Evolutionary conservation across 371 early-diverging fungal genomes (phyloP).

Genomic region (Mucor saturninus): DNA sequence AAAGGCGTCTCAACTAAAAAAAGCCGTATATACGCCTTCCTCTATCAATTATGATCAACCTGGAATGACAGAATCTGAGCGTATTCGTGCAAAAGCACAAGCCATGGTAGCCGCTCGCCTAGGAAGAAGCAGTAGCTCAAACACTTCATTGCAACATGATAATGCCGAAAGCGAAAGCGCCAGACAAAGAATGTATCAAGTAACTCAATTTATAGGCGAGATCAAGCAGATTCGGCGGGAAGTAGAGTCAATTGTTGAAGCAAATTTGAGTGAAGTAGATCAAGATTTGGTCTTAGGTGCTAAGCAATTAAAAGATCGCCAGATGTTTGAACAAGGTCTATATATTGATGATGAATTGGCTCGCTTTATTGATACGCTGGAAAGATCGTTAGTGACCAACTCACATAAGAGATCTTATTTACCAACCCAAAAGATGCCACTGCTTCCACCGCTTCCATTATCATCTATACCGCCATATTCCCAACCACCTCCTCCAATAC

Average conservation of each 20-base stretch:
- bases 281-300: slow-evolving; percentile 17
- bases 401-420: background rate
- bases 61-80: slow-evolving; percentile 37
- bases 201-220: slow-evolving; percentile 3
- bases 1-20: slow-evolving; percentile 20
- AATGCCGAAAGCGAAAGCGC: background rate
- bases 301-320: slow-evolving; percentile 29
- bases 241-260: slow-evolving; percentile 16
- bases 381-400: slow-evolving; percentile 1
- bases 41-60: background rate
- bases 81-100: slow-evolving; percentile 43
- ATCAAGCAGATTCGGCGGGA: slow-evolving; percentile 1
- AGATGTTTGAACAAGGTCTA: slow-evolving; percentile 55
- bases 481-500: slow-evolving; percentile 36
- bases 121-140: slow-evolving; percentile 15
- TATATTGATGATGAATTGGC: slow-evolving; percentile 43
- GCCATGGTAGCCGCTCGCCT: slow-evolving; percentile 47
- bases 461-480: slow-evolving; percentile 4
- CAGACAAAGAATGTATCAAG: slow-evolving; percentile 1
- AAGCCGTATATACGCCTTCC: background rate
- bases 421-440: slow-evolving; percentile 4
- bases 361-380: slow-evolving; percentile 41
- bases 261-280: slow-evolving; percentile 25
- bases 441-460: slow-evolving; percentile 11
- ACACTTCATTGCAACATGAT: background rate